Evolutionary conservation across 2,329 filamentous ascomycete genomes (phyloP).

Genomic region (Cladorrhinum sp.): DNA sequence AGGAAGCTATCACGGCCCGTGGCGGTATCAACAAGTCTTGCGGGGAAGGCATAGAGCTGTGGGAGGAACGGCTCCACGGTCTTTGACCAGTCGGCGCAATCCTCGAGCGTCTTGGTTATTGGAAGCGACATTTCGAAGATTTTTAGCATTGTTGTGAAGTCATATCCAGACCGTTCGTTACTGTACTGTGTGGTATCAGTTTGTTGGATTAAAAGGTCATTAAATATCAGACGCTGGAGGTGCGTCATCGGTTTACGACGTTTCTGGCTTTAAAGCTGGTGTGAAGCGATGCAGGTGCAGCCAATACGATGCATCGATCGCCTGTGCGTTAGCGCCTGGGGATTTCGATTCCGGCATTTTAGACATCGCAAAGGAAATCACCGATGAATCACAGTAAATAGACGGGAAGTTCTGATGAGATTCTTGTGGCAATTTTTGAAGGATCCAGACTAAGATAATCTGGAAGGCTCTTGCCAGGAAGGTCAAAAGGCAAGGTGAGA

Average conservation of each 20-base stretch:
- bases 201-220: not conserved
- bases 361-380: too few relatives aligned
- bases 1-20: conserved; percentile 61
- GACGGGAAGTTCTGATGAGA: too few relatives aligned
- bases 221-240: not conserved
- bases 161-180: not conserved
- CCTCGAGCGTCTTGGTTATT: conserved; percentile 63
- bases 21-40: conserved; percentile 58
- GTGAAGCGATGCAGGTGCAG: not conserved
- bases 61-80: conserved; percentile 73
- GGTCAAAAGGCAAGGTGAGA: too few relatives aligned
- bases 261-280: not conserved
- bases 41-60: conserved; percentile 68
- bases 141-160: not conserved
- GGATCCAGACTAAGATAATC: too few relatives aligned
- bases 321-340: not conserved
- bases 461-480: too few relatives aligned
- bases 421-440: too few relatives aligned
- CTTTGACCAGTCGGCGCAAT: conserved; percentile 72
- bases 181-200: too few relatives aligned
- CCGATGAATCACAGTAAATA: too few relatives aligned
- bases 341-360: too few relatives aligned
- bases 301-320: not conserved
- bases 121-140: conserved; percentile 63
- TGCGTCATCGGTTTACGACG: not conserved